Evolutionary conservation across 1,284 basidiomycete genomes (phyloP), one percentile per base, ranked within the genome.

Genomic region (Naganishia cerealis): DNA sequence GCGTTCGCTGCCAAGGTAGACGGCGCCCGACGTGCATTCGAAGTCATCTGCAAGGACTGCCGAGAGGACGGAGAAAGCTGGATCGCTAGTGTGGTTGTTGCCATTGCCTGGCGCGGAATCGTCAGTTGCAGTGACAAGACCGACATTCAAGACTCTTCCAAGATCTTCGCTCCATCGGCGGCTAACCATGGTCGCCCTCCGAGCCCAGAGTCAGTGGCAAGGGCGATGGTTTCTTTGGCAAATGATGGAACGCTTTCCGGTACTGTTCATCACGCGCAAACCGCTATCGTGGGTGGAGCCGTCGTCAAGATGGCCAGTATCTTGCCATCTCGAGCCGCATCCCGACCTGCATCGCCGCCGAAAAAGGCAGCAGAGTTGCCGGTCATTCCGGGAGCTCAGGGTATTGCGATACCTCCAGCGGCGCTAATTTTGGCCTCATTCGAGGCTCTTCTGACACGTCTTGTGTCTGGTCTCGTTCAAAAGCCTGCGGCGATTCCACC

Each of bases 11-110:
- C 74, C 63, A 76, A 77, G 33, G 76, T 82, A 52, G 80, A 81
- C 59, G 75, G 71, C 2, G 75, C 78, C 10, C 75, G 77, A 54
- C 77, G 77, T 65, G 77, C 75, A 9, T 74, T 82, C 38, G 78
- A 80, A 59, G 63, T 74, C 58, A 71, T 82, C 53, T 76, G 78
- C 12, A 73, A 70, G 33, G 77, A 78, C 1, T 81, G 80, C 70
- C 72, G 73, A 38, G 79, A 81, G 46, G 80, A 80, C 57, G 81
- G 81, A 42, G 80, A 82, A 72, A 79, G 76, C 10, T 82, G 81
- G 81, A 72, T 79, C 21, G 79, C 80, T 26, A 78, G 78, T 38
- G 75, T 82, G 9, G 74, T 80, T 39, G 80, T 81, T 12, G 74
- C 80, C 4, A 75, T 78, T 6, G 74, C 79, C 43, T 82, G 81